Base-by-base conservation (phyloP, 768 basidiomycete genomes). In the Arthromyces matolae region DNA sequence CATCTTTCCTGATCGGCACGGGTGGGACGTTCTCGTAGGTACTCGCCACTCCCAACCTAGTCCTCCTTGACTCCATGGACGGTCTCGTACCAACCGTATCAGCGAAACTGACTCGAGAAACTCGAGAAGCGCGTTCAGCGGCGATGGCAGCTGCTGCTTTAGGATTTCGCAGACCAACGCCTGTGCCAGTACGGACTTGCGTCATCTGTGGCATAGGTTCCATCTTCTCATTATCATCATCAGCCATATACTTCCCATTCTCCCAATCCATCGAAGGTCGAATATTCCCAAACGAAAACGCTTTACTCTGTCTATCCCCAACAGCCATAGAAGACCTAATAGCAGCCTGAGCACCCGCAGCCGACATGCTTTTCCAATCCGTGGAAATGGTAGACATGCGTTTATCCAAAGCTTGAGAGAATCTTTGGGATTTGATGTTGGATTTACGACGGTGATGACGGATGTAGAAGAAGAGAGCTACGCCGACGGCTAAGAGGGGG, bases 381-480 rank as follows among this genome's bases (percentile, higher is more conserved):
- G 75, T 68, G 5, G 81, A 83, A 54, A 90, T 87, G 40, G 84
- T 86, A 2, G 81, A 84, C 89, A 92, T 90, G 63, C 89, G 84
- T 64, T 80, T 81, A 69, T 92, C 89, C 63, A 92, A 64, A 8
- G 71, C 77, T 61, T 82, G 75, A 32, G 76, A 80, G 73, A 79
- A 92, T 18, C 72, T 72, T 62, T 69, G 75, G 58, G 78, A 72
- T 61, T 84, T 74, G 23, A 76, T 71, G 47, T 67, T 68, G 41
- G 72, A 71, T 52, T 66, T 75, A 24, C 64, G 57, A 49, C 89
- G 80, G 42, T 64, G 77, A 48, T 69, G 65, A 59, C 65, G 77
- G 69, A 91, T 60, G 64, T 80, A 88, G 0, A 68, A 58, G 9
- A 62, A 70, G 28, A 72, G 50, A 33, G 66, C 68, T 18, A 78